Evolutionary conservation across 2,329 filamentous ascomycete genomes (phyloP).

Genomic region (Blastomyces parvus): DNA sequence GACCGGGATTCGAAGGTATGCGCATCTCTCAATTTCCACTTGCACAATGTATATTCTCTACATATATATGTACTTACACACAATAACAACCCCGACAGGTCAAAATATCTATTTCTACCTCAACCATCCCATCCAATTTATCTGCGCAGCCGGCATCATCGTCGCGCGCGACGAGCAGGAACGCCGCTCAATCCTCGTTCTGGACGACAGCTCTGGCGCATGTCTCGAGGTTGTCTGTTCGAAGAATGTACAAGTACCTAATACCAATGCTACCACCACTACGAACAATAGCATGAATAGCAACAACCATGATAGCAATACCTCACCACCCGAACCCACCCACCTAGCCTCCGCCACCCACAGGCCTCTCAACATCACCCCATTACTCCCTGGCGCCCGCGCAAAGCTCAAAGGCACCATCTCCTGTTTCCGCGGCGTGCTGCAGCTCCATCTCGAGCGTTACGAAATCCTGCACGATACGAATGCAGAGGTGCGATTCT

Average conservation of each 20-base stretch:
- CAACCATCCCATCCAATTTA: constrained; percentile 70
- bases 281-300: neutral
- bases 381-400: constrained; percentile 42
- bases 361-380: constrained; percentile 37
- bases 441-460: constrained; percentile 48
- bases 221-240: constrained; percentile 47
- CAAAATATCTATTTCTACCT: constrained; percentile 54
- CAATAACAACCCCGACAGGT: constrained; percentile 26
- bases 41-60: neutral
- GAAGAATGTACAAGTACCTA: constrained; percentile 23
- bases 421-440: constrained; percentile 40
- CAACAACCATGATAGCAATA: neutral
- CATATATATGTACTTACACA: neutral
- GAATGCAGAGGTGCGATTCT: constrained; percentile 45
- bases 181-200: constrained; percentile 43
- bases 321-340: neutral
- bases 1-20: constrained; percentile 44
- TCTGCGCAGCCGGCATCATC: constrained; percentile 60
- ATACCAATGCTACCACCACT: constrained; percentile 10
- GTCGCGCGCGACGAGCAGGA: constrained; percentile 51
- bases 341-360: constrained; percentile 15
- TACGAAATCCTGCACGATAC: constrained; percentile 43
- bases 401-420: constrained; percentile 51
- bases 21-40: neutral
- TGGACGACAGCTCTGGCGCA: constrained; percentile 54